Evolutionary conservation across 129 eudicot species (phyloP).

Genomic region (Pittosporum tobira): DNA sequence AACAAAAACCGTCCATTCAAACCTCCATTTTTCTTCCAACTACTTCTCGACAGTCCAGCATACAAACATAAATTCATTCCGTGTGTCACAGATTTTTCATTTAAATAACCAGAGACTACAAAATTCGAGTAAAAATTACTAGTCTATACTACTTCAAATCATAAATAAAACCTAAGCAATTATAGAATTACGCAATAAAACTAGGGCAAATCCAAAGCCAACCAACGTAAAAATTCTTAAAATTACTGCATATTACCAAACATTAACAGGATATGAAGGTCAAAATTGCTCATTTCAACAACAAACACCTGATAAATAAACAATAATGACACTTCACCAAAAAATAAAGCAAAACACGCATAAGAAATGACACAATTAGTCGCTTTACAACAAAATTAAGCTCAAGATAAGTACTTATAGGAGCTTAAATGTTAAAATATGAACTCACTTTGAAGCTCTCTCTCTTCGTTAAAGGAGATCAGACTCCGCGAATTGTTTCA

Average conservation of each 20-base stretch:
- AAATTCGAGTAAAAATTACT: not conserved
- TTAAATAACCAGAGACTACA: not conserved
- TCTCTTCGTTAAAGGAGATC: slow-evolving; percentile 31
- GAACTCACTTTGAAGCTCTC: slow-evolving; percentile 33
- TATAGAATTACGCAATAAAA: slow-evolving; percentile 14
- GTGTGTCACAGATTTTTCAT: not conserved
- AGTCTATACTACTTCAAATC: not conserved
- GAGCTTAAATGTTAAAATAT: slow-evolving; percentile 8
- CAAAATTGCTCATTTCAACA: slow-evolving; percentile 2
- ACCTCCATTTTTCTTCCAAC: not conserved
- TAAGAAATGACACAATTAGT: slow-evolving; percentile 8
- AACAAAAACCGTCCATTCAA: not conserved
- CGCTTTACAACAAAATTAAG: slow-evolving; percentile 14
- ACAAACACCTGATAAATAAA: slow-evolving; percentile 5
- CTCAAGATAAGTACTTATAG: not conserved
- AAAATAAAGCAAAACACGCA: slow-evolving; percentile 15
- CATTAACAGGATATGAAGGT: slow-evolving; percentile 1
- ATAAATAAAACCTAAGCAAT: not conserved
- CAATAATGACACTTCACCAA: slow-evolving; percentile 14
- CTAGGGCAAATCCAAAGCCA: slow-evolving; percentile 23
- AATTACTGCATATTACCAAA: slow-evolving; percentile 28
- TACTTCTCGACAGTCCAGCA: not conserved
- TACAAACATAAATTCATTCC: not conserved
- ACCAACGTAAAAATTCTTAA: slow-evolving; percentile 28
- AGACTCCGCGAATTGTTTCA: slow-evolving; percentile 20